These are phyloP conservation scores for Monosporascus sp. DNA, from an alignment of 2,329 filamentous ascomycete species.

Conservation along the genomic window DNA sequence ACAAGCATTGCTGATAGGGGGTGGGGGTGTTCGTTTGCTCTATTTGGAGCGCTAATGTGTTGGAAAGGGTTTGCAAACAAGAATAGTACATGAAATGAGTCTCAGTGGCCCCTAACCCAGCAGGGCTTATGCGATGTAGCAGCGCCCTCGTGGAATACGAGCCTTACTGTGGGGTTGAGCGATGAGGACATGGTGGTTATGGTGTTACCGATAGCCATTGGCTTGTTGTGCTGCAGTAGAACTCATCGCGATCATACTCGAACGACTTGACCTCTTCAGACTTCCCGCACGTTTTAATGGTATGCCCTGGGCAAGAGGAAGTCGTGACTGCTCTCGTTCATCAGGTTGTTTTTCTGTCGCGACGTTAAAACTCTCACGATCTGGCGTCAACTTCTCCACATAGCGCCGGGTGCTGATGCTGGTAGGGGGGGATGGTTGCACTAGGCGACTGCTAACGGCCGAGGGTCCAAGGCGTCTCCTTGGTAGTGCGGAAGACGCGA, in stretches of 20 bases:
- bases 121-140: constrained; percentile 14
- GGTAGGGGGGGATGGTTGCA: constrained; percentile 32
- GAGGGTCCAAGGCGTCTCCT: constrained; percentile 48
- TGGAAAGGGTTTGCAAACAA: not conserved
- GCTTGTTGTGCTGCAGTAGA: constrained; percentile 33
- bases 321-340: constrained; percentile 38
- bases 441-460: constrained; percentile 41
- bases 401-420: constrained; percentile 38
- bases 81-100: not conserved
- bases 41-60: not conserved
- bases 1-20: not conserved
- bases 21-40: not conserved
- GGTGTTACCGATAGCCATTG: constrained; percentile 38
- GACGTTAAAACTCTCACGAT: constrained; percentile 32
- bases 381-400: constrained; percentile 38
- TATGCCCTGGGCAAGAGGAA: constrained; percentile 37
- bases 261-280: constrained; percentile 37
- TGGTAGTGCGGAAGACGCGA: constrained; percentile 43
- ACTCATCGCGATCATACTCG: constrained; percentile 34
- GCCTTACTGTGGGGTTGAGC: constrained; percentile 25
- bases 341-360: constrained; percentile 31
- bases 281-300: constrained; percentile 40
- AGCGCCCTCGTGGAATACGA: constrained; percentile 15
- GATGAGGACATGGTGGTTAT: constrained; percentile 25
- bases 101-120: constrained; percentile 11